Evolutionary conservation across 2,329 filamentous ascomycete species (phyloP).

Genomic region (Basipetospora chlamydospora): DNA sequence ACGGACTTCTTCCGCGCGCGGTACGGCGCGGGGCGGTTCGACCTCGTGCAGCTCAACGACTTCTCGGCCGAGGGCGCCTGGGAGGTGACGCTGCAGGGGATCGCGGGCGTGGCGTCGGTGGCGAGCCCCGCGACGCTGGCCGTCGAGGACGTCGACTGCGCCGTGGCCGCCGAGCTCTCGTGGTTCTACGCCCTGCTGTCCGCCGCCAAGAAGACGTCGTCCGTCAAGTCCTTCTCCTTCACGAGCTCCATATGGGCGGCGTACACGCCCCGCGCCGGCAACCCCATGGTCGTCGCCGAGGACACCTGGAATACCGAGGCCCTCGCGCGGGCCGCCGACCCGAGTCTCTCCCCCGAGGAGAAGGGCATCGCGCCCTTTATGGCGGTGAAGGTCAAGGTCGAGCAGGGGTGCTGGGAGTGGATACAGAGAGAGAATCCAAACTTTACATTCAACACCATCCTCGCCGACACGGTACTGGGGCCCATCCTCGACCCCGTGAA

Average conservation of each 20-base stretch:
- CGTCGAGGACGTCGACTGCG: constrained; percentile 13
- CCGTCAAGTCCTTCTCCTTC: constrained; percentile 25
- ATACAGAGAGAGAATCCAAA: constrained; percentile 1
- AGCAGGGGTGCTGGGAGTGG: constrained; percentile 3
- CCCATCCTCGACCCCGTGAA: constrained; percentile 1
- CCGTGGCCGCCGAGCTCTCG: constrained; percentile 20
- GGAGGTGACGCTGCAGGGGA: constrained; percentile 23
- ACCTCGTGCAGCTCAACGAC: constrained; percentile 20
- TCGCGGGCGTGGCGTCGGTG: constrained; percentile 21
- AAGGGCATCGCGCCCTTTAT: constrained; percentile 2
- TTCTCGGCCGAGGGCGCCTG: constrained; percentile 21
- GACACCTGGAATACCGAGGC: constrained; percentile 1
- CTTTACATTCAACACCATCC: constrained; percentile 3
- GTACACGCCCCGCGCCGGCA: not conserved
- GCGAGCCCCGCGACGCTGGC: constrained; percentile 13
- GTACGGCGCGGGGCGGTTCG: constrained; percentile 10
- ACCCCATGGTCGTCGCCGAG: not conserved
- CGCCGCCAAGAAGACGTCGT: constrained; percentile 15
- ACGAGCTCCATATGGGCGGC: constrained; percentile 19
- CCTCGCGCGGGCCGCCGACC: not conserved
- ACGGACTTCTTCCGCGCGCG: constrained; percentile 6
- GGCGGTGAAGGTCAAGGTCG: constrained; percentile 4
- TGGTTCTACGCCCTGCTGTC: constrained; percentile 18
- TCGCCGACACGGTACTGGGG: constrained; percentile 4
- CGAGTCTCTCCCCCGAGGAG: not conserved